Evolutionary conservation across 768 basidiomycete species (phyloP).

Genomic region (Termitomyces sp.): DNA sequence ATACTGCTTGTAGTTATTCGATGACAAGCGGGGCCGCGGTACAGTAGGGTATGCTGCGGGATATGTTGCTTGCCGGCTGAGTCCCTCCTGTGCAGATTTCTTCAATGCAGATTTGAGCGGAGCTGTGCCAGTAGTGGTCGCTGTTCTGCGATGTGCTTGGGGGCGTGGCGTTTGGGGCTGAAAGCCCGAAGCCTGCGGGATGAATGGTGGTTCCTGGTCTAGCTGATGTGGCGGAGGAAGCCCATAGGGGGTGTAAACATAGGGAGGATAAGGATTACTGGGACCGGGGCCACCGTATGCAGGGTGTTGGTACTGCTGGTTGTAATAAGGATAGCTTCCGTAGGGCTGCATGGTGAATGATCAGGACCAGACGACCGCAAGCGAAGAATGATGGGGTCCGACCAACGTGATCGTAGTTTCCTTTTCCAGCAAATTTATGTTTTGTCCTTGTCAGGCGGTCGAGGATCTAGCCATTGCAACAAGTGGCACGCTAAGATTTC

Average conservation of each 20-base stretch:
- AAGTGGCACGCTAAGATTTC: background rate
- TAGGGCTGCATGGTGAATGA: constrained; percentile 26
- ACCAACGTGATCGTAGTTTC: constrained; percentile 27
- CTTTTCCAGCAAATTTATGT: constrained; percentile 20
- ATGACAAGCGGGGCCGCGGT: constrained; percentile 3
- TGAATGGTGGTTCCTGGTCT: constrained; percentile 13
- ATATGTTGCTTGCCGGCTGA: constrained; percentile 19
- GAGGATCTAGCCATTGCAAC: background rate
- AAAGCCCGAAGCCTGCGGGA: constrained; percentile 9
- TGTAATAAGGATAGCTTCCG: constrained; percentile 38
- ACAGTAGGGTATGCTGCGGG: constrained; percentile 11
- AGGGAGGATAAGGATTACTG: constrained; percentile 32
- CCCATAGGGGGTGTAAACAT: constrained; percentile 20
- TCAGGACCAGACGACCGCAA: constrained; percentile 1
- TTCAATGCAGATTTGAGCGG: constrained; percentile 57
- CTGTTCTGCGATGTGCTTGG: constrained; percentile 28
- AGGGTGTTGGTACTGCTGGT: constrained; percentile 36
- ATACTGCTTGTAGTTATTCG: constrained; percentile 3
- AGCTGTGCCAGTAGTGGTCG: constrained; percentile 17
- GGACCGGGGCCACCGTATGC: constrained; percentile 29
- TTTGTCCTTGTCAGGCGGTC: background rate
- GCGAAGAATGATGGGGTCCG: constrained; percentile 3
- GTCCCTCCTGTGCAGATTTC: constrained; percentile 26
- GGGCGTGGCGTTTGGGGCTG: constrained; percentile 20
- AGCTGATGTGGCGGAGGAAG: constrained; percentile 20